Evolutionary conservation across 1,284 basidiomycete genomes (phyloP).

Genomic region (Ustilago sp.): DNA sequence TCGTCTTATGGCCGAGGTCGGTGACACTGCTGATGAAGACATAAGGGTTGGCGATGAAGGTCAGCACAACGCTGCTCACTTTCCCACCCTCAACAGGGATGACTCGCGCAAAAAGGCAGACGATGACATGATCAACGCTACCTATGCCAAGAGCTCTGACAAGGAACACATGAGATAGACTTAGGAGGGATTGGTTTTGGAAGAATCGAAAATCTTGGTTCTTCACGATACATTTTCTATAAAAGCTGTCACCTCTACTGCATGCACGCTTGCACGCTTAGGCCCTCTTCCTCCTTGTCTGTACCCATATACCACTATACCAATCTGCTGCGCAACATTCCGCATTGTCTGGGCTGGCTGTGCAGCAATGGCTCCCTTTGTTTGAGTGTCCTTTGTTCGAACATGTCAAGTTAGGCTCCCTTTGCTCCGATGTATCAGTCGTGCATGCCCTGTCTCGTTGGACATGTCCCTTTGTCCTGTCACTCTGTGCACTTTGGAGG

Average conservation of each 20-base stretch:
- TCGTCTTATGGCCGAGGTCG: slow-evolving; percentile 37
- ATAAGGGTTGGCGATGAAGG: not conserved
- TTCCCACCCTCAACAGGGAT: slow-evolving; percentile 23
- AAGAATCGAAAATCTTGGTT: not conserved
- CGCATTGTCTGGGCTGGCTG: too few species aligned
- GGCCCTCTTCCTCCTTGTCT: not conserved
- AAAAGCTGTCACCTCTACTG: not conserved
- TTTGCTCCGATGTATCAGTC: too few species aligned
- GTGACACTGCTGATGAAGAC: slow-evolving; percentile 35
- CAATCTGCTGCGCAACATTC: not conserved
- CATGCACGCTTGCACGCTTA: not conserved
- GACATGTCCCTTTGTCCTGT: too few species aligned
- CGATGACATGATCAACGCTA: slow-evolving; percentile 23
- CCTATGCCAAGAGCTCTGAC: slow-evolving; percentile 20
- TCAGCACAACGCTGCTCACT: slow-evolving; percentile 2
- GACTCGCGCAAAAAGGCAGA: slow-evolving; percentile 24
- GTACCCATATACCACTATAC: slow-evolving; percentile 6
- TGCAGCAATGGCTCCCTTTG: too few species aligned
- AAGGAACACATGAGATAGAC: slow-evolving; percentile 22
- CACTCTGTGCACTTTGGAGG: too few species aligned
- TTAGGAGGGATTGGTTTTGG: too few species aligned
- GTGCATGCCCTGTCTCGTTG: too few species aligned
- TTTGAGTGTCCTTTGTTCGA: not conserved
- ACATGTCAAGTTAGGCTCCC: not conserved
- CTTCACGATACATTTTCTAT: not conserved